Evolutionary conservation across 345 rosid genomes (phyloP).

Genomic region (Rhizophora mangle): DNA sequence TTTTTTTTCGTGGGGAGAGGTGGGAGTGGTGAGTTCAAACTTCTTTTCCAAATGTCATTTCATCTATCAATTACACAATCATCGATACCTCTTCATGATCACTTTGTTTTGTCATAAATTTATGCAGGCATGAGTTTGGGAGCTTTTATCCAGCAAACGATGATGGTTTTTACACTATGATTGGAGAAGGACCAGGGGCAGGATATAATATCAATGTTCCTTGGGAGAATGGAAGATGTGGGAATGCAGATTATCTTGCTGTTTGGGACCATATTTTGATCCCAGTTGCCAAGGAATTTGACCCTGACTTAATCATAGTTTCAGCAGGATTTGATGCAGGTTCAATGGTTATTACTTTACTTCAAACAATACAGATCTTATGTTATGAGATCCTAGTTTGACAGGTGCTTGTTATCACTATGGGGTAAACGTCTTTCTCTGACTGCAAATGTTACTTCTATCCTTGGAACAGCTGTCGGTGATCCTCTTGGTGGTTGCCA

Average conservation of each 20-base stretch:
- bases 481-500: conserved; percentile 93
- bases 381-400: no score
- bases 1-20: background rate
- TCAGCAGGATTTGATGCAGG: conserved; percentile 99
- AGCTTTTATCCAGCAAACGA: conserved; percentile 72
- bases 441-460: background rate
- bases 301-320: conserved; percentile 69
- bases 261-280: conserved; percentile 90
- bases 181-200: conserved; percentile 86
- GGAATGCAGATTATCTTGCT: conserved; percentile 89
- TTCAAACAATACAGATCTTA: background rate
- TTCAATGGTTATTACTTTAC: conserved; percentile 22
- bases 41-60: conserved; percentile 1
- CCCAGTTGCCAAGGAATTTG: conserved; percentile 75
- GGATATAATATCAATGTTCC: conserved; percentile 95
- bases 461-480: conserved; percentile 56
- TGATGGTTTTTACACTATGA: conserved; percentile 76
- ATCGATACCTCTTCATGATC: background rate
- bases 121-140: conserved; percentile 81
- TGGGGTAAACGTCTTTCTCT: no score
- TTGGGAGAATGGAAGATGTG: conserved; percentile 82
- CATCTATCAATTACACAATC: background rate
- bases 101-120: conserved; percentile 12
- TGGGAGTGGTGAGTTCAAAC: background rate
- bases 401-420: no score